These are phyloP conservation scores for Setaria viridis DNA, from an alignment of 202 grass and related monocot genomes.

Conservation along the genomic window DNA sequence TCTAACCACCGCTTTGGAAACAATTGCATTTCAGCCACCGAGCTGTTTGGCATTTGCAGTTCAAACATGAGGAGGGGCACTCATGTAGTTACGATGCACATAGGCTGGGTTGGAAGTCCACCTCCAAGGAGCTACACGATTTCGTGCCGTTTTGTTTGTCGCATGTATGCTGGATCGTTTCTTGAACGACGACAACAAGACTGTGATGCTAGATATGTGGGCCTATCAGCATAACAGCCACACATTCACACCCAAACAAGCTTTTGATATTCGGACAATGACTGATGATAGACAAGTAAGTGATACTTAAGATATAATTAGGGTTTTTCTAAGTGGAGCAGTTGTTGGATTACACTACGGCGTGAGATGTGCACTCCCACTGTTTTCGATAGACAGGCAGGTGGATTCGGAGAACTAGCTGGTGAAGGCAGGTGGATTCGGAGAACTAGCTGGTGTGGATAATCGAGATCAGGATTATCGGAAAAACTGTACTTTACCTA, in stretches of 20 bases:
- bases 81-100: neutral
- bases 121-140: neutral
- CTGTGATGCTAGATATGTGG: neutral
- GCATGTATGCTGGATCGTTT: neutral
- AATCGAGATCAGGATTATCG: too few relatives aligned
- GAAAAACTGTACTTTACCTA: too few relatives aligned
- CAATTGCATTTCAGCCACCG: constrained; percentile 35
- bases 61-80: neutral
- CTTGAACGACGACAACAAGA: neutral
- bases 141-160: constrained; percentile 11
- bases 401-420: too few relatives aligned
- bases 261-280: neutral
- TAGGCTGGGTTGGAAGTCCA: neutral
- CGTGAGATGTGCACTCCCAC: too few relatives aligned
- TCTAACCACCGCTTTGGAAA: neutral
- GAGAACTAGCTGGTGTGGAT: too few relatives aligned
- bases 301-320: too few relatives aligned
- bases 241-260: neutral
- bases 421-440: too few relatives aligned
- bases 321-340: too few relatives aligned
- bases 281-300: neutral
- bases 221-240: neutral
- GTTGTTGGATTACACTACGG: too few relatives aligned
- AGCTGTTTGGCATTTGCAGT: neutral
- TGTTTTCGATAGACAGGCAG: too few relatives aligned